phyloP scores from a whole-genome alignment of 768 basidiomycete genomes.

The Leccinum uliginosum region DNA sequence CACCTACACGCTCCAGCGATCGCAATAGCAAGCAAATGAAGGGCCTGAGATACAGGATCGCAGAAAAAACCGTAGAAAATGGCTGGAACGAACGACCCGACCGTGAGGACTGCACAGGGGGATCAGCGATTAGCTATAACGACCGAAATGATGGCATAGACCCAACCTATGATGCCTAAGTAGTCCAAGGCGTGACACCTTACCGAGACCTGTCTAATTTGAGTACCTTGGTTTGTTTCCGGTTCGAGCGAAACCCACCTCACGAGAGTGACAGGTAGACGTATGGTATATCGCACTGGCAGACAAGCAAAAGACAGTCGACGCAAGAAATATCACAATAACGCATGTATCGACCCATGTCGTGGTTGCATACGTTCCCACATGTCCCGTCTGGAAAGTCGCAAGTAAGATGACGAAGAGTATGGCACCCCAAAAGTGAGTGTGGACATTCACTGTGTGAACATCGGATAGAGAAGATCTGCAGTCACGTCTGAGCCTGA shows the following conservation, averaged over 20 bases:
- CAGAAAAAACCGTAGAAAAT: conserved; percentile 80
- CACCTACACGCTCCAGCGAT: conserved; percentile 55
- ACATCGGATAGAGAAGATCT: conserved; percentile 9
- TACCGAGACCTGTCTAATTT: conserved; percentile 46
- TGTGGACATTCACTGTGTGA: conserved; percentile 76
- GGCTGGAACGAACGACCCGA: conserved; percentile 75
- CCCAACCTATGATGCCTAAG: conserved; percentile 68
- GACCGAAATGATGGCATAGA: background rate
- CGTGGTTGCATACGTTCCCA: conserved; percentile 47
- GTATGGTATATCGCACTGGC: conserved; percentile 74
- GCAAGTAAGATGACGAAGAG: conserved; percentile 54
- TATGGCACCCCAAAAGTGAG: conserved; percentile 67
- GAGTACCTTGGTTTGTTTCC: background rate
- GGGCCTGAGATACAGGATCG: conserved; percentile 44
- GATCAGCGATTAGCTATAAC: conserved; percentile 5
- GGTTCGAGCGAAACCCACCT: conserved; percentile 38
- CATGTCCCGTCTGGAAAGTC: conserved; percentile 49
- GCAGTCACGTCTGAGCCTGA: background rate
- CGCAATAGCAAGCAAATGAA: conserved; percentile 52
- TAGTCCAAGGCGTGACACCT: conserved; percentile 70
- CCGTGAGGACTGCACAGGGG: conserved; percentile 47
- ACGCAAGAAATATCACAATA: conserved; percentile 60
- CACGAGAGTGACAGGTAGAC: conserved; percentile 64
- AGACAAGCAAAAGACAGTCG: conserved; percentile 69
- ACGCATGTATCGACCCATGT: conserved; percentile 60